Conservation (phyloP, 768 basidiomycete genomes). For the Phlebiopsis gigantea region DNA sequence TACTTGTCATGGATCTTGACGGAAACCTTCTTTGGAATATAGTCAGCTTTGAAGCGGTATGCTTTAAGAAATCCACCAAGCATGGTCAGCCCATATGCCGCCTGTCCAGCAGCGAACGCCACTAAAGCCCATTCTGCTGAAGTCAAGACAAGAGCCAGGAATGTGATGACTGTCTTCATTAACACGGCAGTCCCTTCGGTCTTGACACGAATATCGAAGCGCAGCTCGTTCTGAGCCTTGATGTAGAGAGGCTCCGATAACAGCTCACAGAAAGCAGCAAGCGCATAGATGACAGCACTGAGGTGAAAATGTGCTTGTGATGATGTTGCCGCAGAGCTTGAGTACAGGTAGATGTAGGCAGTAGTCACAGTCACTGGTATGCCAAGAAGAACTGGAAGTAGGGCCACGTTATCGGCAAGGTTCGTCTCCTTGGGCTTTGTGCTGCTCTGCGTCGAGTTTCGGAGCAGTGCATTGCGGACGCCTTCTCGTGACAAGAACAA, state of each 20-base stretch:
- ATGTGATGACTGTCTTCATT: slow-evolving; percentile 66
- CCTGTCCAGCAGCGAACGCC: slow-evolving; percentile 85
- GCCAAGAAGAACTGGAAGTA: slow-evolving; percentile 67
- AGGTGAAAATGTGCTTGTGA: slow-evolving; percentile 59
- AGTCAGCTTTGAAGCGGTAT: slow-evolving; percentile 16
- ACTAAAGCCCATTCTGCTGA: slow-evolving; percentile 53
- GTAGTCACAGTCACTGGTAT: slow-evolving; percentile 55
- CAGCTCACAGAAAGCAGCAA: slow-evolving; percentile 74
- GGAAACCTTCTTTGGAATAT: slow-evolving; percentile 17
- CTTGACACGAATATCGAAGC: slow-evolving; percentile 66
- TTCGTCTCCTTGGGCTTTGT: background rate
- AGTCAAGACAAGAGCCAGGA: slow-evolving; percentile 48
- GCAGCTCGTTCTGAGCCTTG: slow-evolving; percentile 54
- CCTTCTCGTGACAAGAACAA: slow-evolving; percentile 94
- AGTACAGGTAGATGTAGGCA: slow-evolving; percentile 46
- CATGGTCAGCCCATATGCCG: slow-evolving; percentile 61
- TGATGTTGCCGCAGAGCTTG: slow-evolving; percentile 48
- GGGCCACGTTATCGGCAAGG: slow-evolving; percentile 42
- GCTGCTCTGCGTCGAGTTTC: slow-evolving; percentile 32
- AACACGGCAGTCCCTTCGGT: slow-evolving; percentile 86
- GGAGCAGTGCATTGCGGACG: slow-evolving; percentile 77
- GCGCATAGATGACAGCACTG: slow-evolving; percentile 65
- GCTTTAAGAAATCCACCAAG: slow-evolving; percentile 47
- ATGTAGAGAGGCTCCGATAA: slow-evolving; percentile 63
- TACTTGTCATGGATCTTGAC: slow-evolving; percentile 25